These are phyloP conservation scores for Sordariomycetes sp. DNA, from an alignment of 2,329 filamentous ascomycete species.

Conservation along the genomic window DNA sequence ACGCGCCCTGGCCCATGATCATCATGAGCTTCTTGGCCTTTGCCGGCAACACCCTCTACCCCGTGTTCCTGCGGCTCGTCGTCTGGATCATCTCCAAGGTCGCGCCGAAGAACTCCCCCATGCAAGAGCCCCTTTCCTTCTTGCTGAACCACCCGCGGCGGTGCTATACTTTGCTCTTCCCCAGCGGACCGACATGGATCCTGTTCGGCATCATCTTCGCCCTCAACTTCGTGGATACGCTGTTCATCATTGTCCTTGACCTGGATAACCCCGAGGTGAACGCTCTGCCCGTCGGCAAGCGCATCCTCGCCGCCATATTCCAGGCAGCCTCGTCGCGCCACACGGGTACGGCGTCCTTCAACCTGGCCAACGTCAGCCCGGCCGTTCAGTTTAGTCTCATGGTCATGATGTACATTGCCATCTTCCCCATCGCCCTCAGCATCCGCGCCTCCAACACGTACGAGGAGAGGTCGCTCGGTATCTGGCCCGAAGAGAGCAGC, in stretches of 20 bases:
- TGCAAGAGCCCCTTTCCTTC: slow-evolving; percentile 39
- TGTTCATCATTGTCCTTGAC: slow-evolving; percentile 43
- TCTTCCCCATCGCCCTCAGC: slow-evolving; percentile 51
- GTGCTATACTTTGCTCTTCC: slow-evolving; percentile 55
- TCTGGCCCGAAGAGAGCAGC: slow-evolving; percentile 36
- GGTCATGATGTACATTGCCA: slow-evolving; percentile 58
- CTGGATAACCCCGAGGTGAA: slow-evolving; percentile 41
- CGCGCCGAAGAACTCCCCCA: slow-evolving; percentile 24
- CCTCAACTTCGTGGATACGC: slow-evolving; percentile 44
- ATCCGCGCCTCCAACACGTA: slow-evolving; percentile 54
- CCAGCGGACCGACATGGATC: slow-evolving; percentile 48
- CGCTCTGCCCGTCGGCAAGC: slow-evolving; percentile 29
- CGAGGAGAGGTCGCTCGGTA: slow-evolving; percentile 51
- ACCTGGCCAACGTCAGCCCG: slow-evolving; percentile 38
- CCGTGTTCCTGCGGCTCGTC: slow-evolving; percentile 45
- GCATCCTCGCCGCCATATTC: slow-evolving; percentile 48
- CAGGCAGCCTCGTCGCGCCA: slow-evolving; percentile 42
- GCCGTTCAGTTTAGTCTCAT: slow-evolving; percentile 49
- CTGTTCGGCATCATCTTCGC: slow-evolving; percentile 38
- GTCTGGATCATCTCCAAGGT: slow-evolving; percentile 47
- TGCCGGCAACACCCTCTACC: slow-evolving; percentile 47
- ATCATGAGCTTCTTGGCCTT: slow-evolving; percentile 39
- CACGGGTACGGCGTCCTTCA: slow-evolving; percentile 40
- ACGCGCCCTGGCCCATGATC: slow-evolving; percentile 31
- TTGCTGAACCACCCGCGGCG: slow-evolving; percentile 53